phyloP scores from a whole-genome alignment of 1,284 basidiomycete species.

The Coniferiporia sulphurascens region DNA sequence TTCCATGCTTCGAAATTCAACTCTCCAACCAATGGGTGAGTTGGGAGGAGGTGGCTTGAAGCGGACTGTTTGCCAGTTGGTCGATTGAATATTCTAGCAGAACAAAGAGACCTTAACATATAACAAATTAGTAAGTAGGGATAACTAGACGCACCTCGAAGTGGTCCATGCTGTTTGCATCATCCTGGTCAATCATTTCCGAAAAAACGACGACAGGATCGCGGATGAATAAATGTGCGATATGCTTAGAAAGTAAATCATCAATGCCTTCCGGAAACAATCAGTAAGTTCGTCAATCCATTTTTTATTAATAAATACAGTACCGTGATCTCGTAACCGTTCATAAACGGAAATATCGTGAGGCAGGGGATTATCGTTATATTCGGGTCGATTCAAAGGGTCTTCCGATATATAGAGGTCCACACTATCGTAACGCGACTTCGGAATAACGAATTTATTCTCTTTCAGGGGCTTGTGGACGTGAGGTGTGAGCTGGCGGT shows the following conservation, averaged over 20 bases:
- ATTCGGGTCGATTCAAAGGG: constrained; percentile 84
- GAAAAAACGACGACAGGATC: constrained; percentile 96
- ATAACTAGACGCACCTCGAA: constrained; percentile 70
- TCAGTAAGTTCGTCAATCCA: neutral
- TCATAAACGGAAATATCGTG: constrained; percentile 74
- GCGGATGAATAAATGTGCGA: constrained; percentile 95
- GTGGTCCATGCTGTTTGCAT: constrained; percentile 84
- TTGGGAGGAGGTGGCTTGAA: constrained; percentile 97
- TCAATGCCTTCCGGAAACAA: constrained; percentile 66
- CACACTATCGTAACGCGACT: constrained; percentile 96
- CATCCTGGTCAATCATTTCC: constrained; percentile 92
- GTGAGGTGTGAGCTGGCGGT: neutral
- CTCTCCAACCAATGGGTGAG: constrained; percentile 93
- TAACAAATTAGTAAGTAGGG: neutral
- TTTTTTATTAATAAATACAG: neutral
- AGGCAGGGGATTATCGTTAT: constrained; percentile 86
- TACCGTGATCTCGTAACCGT: constrained; percentile 71
- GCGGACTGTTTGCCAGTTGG: constrained; percentile 98
- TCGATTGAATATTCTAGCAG: constrained; percentile 90
- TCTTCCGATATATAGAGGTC: constrained; percentile 90
- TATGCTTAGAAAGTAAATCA: constrained; percentile 82
- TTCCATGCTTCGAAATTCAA: constrained; percentile 99
- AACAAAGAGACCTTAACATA: constrained; percentile 1
- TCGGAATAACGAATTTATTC: constrained; percentile 78
- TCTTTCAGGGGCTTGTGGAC: constrained; percentile 66